Base-by-base conservation (phyloP, 140 eudicot genomes). In the Bidens hawaiensis region DNA sequence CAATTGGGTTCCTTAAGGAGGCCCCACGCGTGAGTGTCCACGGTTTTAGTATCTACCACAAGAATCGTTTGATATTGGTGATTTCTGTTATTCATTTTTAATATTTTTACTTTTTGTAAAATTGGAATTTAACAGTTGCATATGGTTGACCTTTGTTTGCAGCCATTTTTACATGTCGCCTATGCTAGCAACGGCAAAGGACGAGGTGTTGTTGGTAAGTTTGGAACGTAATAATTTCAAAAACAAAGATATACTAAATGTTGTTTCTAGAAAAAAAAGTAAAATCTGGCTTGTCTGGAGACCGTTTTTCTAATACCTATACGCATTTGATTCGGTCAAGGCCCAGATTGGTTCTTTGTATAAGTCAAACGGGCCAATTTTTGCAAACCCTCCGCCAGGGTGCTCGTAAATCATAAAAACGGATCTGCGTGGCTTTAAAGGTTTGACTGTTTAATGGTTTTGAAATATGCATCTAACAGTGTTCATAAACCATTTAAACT, bases 181-280 rank as follows among this genome's bases (percentile, higher is more conserved):
- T 70, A 54, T 72, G 65, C 30, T 36, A 8, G 68, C 13, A 22
- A 47, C 63, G 77, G 75, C 71, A 84, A 78, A 83, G 97, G 95
- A 59, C 79, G 90, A 79, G 97, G 97, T 34, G 95, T 90, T 69
- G 95, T 78, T 30, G 97, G 97, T 90, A 74, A 83, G 94, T 72
- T 34, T 60, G 27, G 22, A 48, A 43, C n/a, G n/a, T n/a, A 4
- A 9, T 36, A 36, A 11, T 36, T 36, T 6, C n/a, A 36, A 10
- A 36, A 36, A 36, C 43, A 36, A 8, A 36, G 11, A 30, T 30
- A 30, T 30, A 30, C 34, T 3, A 30, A 30, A 30, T 3, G 34
- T 30, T 30, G 34, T 30, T 30, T 30, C 34, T n/a, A n/a, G n/a
- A n/a, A n/a, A n/a, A n/a, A n/a, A n/a, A n/a, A n/a, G n/a, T n/a